Conservation (phyloP, 768 basidiomycete genomes). For the Cystofilobasidium bisporidii region DNA sequence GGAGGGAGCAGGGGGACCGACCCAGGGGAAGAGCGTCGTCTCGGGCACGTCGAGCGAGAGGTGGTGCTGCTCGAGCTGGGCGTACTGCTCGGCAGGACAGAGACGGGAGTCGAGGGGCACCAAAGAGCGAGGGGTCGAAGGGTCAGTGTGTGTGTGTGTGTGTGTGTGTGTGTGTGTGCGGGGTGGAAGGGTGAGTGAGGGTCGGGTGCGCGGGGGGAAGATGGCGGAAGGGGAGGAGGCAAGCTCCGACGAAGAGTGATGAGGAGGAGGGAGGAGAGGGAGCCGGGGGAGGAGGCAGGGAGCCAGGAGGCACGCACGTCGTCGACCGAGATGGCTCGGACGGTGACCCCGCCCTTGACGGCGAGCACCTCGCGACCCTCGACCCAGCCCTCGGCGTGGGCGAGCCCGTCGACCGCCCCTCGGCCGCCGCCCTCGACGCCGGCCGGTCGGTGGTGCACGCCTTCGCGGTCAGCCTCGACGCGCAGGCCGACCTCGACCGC, state of each 20-base stretch:
- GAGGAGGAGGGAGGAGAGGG: not conserved
- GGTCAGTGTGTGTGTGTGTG: no score
- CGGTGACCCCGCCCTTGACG: conserved; percentile 4
- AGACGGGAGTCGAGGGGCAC: no score
- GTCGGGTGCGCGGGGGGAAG: no score
- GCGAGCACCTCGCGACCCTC: conserved; percentile 13
- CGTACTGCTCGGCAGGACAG: no score
- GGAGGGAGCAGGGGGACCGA: conserved; percentile 44
- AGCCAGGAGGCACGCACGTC: conserved; percentile 5
- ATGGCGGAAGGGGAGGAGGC: no score
- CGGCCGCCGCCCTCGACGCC: not conserved
- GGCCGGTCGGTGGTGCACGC: conserved; percentile 9
- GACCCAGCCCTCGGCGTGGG: conserved; percentile 10
- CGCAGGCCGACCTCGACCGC: not conserved
- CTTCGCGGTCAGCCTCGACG: conserved; percentile 21
- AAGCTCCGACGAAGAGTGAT: not conserved
- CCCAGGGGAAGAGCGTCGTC: conserved; percentile 72
- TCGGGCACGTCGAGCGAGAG: conserved; percentile 57
- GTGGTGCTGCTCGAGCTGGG: conserved; percentile 20
- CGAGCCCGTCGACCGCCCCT: conserved; percentile 14
- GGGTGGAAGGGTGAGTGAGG: no score
- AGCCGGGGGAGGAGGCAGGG: not conserved
- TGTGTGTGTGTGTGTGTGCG: no score
- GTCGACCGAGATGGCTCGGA: conserved; percentile 18
- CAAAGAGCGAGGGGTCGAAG: no score